phyloP scores from a whole-genome alignment of 2,329 filamentous ascomycete genomes.

The Alternaria arborescens region DNA sequence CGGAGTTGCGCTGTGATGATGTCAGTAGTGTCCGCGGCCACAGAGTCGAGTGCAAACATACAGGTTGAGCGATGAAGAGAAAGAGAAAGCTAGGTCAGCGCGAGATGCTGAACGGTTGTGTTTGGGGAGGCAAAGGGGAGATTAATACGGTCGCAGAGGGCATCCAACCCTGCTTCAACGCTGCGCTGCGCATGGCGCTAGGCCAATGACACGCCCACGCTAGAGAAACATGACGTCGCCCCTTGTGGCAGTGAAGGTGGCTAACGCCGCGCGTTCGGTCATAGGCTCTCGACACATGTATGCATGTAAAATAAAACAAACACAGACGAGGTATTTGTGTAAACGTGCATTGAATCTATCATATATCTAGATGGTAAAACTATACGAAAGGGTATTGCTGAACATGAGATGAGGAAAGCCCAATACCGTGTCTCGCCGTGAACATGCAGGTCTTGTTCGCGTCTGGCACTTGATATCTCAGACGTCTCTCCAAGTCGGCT shows the following conservation, averaged over 20 bases:
- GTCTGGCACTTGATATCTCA: background rate
- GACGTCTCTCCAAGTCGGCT: slow-evolving; percentile 53
- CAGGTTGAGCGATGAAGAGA: background rate
- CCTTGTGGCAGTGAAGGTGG: slow-evolving; percentile 30
- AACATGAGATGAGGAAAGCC: slow-evolving; percentile 6
- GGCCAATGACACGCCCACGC: slow-evolving; percentile 24
- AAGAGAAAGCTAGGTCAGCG: background rate
- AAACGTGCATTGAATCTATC: background rate
- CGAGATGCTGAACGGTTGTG: background rate
- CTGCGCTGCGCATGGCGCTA: slow-evolving; percentile 22
- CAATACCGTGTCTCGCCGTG: slow-evolving; percentile 2
- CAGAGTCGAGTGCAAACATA: background rate
- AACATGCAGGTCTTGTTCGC: background rate
- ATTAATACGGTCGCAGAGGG: slow-evolving; percentile 21
- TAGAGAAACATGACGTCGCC: slow-evolving; percentile 33
- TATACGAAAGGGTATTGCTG: slow-evolving; percentile 11
- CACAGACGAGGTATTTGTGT: background rate
- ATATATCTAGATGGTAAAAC: background rate
- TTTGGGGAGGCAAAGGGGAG: slow-evolving; percentile 15
- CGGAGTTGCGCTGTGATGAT: slow-evolving; percentile 3
- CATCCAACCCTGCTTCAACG: slow-evolving; percentile 28
- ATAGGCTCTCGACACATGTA: background rate
- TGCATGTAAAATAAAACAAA: background rate
- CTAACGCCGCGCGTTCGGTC: background rate
- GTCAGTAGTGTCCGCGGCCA: slow-evolving; percentile 2